Evolutionary conservation across 2,329 filamentous ascomycete species (phyloP).

Genomic region (Monosporascus sp.): DNA sequence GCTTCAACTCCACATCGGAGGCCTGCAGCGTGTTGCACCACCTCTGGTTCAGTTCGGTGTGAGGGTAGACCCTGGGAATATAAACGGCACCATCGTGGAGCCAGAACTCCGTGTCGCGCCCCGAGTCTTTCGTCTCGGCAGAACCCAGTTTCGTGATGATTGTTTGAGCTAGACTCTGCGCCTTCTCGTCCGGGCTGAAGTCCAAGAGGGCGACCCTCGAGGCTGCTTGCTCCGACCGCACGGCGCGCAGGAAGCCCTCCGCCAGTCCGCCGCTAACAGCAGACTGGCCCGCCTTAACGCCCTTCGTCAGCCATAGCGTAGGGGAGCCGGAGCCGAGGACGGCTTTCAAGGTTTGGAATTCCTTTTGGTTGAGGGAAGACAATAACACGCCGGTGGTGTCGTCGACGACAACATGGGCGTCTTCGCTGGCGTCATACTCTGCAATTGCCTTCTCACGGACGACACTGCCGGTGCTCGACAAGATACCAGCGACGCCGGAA

Average conservation of each 20-base stretch:
- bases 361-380: slow-evolving; percentile 5
- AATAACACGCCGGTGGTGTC: slow-evolving; percentile 13
- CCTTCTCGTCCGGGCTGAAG: slow-evolving; percentile 8
- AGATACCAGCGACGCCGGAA: slow-evolving; percentile 1
- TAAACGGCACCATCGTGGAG: slow-evolving; percentile 15
- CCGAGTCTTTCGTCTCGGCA: slow-evolving; percentile 8
- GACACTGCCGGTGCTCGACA: slow-evolving; percentile 3
- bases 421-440: slow-evolving; percentile 3
- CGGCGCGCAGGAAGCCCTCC: slow-evolving; percentile 17
- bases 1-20: background rate
- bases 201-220: slow-evolving; percentile 14
- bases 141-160: slow-evolving; percentile 8
- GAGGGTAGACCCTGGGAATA: slow-evolving; percentile 12
- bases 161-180: slow-evolving; percentile 5
- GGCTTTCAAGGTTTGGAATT: slow-evolving; percentile 11
- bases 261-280: slow-evolving; percentile 11
- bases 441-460: slow-evolving; percentile 3
- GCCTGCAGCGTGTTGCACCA: background rate
- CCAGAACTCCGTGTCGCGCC: slow-evolving; percentile 19
- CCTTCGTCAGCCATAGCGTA: slow-evolving; percentile 15
- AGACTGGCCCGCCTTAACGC: slow-evolving; percentile 13
- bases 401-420: slow-evolving; percentile 12
- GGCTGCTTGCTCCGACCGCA: slow-evolving; percentile 18
- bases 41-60: background rate
- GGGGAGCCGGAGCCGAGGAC: slow-evolving; percentile 8